phyloP scores from a whole-genome alignment of 2,329 filamentous ascomycete genomes.

The Curvularia hawaiiensis region DNA sequence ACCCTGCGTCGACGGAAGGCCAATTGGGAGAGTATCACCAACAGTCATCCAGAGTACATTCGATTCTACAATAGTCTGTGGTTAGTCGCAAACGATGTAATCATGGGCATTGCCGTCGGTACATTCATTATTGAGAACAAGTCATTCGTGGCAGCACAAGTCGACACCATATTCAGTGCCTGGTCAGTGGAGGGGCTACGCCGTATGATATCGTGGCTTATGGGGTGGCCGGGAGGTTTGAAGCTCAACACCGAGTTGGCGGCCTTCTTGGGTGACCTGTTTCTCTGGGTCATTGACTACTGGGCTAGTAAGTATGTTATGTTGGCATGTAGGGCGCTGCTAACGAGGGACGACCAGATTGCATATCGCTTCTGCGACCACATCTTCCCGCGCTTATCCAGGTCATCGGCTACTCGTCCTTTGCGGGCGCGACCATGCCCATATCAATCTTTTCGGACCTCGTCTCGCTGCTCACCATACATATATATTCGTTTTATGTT shows the following conservation, averaged over 20 bases:
- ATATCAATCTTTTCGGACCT: slow-evolving; percentile 95
- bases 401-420: slow-evolving; percentile 92
- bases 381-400: slow-evolving; percentile 85
- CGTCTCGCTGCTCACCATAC: slow-evolving; percentile 85
- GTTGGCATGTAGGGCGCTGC: not conserved
- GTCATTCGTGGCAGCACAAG: slow-evolving; percentile 77
- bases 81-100: slow-evolving; percentile 98
- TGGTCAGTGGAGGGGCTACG: slow-evolving; percentile 91
- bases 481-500: slow-evolving; percentile 98
- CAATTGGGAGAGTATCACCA: slow-evolving; percentile 95
- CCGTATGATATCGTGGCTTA: slow-evolving; percentile 91
- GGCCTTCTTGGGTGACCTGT: slow-evolving; percentile 91
- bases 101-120: slow-evolving; percentile 94
- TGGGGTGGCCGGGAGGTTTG: slow-evolving; percentile 84
- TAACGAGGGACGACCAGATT: slow-evolving; percentile 56
- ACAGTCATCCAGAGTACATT: slow-evolving; percentile 96
- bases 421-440: slow-evolving; percentile 95
- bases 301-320: slow-evolving; percentile 73
- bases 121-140: slow-evolving; percentile 98
- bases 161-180: slow-evolving; percentile 73
- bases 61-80: slow-evolving; percentile 98
- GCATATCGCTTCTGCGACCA: slow-evolving; percentile 77
- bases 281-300: slow-evolving; percentile 98
- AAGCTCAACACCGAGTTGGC: slow-evolving; percentile 96
- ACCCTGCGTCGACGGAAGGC: slow-evolving; percentile 87